Conservation (phyloP, 352 stramenopile species). For the Phytophthora cactorum region DNA sequence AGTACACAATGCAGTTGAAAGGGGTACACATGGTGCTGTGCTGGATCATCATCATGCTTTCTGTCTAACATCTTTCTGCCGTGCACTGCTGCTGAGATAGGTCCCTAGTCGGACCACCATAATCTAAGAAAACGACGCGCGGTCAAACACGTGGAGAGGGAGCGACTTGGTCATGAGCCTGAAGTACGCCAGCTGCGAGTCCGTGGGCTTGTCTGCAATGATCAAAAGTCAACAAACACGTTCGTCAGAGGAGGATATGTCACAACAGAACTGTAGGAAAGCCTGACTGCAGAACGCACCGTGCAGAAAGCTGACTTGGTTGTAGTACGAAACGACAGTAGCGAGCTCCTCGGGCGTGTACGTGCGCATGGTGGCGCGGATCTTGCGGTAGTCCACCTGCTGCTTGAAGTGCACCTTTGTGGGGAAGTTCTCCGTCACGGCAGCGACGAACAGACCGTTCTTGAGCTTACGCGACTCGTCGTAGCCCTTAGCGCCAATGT, state of each 20-base stretch:
- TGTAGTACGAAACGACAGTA: conserved; percentile 85
- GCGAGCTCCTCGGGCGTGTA: conserved; percentile 83
- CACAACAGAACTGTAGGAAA: neutral
- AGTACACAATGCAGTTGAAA: neutral
- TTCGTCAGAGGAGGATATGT: neutral
- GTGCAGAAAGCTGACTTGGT: conserved; percentile 78
- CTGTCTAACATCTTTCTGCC: conserved; percentile 26
- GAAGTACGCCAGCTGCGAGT: conserved; percentile 81
- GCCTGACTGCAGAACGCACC: conserved; percentile 36
- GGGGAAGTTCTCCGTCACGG: conserved; percentile 87
- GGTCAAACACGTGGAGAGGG: conserved; percentile 81
- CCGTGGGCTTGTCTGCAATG: conserved; percentile 66
- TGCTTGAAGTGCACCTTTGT: conserved; percentile 80
- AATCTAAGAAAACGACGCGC: conserved; percentile 82
- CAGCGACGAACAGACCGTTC: conserved; percentile 85
- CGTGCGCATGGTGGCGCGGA: conserved; percentile 78
- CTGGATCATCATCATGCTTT: conserved; percentile 14
- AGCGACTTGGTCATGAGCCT: conserved; percentile 88
- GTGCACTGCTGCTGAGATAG: conserved; percentile 17
- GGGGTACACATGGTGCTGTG: conserved; percentile 16
- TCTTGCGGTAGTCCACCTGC: conserved; percentile 80
- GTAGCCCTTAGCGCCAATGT: conserved; percentile 72
- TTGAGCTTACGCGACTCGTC: conserved; percentile 63
- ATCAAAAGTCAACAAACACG: conserved; percentile 9
- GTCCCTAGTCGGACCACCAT: conserved; percentile 4